A percentile compares a stretch with the other conserved stretches of the same genome.
Conservation (phyloP, 768 basidiomycete species). For the Leucocoprinus sp. region DNA sequence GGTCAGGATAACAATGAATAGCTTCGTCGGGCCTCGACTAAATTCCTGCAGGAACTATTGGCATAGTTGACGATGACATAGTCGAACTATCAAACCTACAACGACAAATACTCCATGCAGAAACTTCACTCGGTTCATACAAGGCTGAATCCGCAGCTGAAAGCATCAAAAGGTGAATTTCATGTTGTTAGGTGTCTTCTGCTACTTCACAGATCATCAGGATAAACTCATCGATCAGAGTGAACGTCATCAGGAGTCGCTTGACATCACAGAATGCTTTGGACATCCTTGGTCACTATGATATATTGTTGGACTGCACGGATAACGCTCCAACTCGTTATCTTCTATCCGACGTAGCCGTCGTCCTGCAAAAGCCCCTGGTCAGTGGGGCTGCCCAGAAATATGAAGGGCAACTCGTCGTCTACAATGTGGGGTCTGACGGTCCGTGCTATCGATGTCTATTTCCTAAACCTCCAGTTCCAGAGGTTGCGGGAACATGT, state of each 20-base stretch:
- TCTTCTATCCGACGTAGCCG: conserved; percentile 81
- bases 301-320: conserved; percentile 87
- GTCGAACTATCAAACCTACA: conserved; percentile 89
- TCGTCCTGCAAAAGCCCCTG: conserved; percentile 68
- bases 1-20: conserved; percentile 39
- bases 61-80: conserved; percentile 81
- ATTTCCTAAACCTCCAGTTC: conserved; percentile 74
- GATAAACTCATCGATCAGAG: conserved; percentile 59
- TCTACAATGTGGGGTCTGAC: conserved; percentile 58
- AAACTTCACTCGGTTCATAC: conserved; percentile 61
- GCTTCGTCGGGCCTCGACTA: not conserved
- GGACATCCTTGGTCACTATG: conserved; percentile 51
- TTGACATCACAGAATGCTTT: conserved; percentile 59
- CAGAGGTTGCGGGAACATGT: conserved; percentile 62
- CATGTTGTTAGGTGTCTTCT: not conserved
- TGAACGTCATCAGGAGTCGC: conserved; percentile 46
- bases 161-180: conserved; percentile 52
- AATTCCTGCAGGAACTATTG: conserved; percentile 58
- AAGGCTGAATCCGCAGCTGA: conserved; percentile 80
- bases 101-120: conserved; percentile 84
- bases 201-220: conserved; percentile 30
- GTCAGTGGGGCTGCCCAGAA: conserved; percentile 90
- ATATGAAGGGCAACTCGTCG: conserved; percentile 73
- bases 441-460: conserved; percentile 94
- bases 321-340: conserved; percentile 92